These are phyloP conservation scores for Ailanthus altissimus DNA, from an alignment of 345 rosid genomes.

Conservation along the genomic window DNA sequence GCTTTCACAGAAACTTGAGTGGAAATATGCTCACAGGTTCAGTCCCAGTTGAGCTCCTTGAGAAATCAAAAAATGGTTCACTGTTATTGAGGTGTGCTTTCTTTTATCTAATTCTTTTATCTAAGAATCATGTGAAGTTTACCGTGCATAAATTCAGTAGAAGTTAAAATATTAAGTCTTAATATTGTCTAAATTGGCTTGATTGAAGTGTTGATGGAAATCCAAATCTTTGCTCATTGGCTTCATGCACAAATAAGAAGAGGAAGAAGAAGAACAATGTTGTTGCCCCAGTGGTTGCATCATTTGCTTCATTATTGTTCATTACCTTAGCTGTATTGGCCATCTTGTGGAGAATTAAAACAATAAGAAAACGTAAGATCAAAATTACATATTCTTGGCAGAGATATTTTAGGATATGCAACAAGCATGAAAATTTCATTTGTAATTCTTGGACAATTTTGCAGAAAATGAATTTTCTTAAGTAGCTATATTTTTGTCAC, in stretches of 20 bases:
- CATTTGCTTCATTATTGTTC: slow-evolving; percentile 11
- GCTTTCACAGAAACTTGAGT: slow-evolving; percentile 6
- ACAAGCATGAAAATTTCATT: not conserved
- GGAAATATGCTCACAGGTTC: slow-evolving; percentile 30
- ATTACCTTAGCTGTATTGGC: slow-evolving; percentile 5
- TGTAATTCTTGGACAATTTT: not conserved
- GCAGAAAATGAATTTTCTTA: not conserved
- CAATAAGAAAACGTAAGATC: slow-evolving; percentile 17
- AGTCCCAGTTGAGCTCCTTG: slow-evolving; percentile 23
- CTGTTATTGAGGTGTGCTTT: slow-evolving; percentile 19
- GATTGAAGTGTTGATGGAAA: slow-evolving; percentile 28
- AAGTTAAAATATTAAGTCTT: not conserved
- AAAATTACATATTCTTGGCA: not conserved
- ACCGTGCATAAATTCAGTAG: not conserved
- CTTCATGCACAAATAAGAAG: slow-evolving; percentile 22
- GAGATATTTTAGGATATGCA: not conserved
- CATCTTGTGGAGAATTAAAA: slow-evolving; percentile 10
- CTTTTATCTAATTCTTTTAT: too few species aligned
- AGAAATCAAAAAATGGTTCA: slow-evolving; percentile 16
- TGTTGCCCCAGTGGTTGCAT: slow-evolving; percentile 23
- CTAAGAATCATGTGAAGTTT: too few species aligned
- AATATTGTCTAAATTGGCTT: not conserved
- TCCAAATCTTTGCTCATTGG: slow-evolving; percentile 24
- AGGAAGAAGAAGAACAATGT: slow-evolving; percentile 15
- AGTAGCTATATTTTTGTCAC: not conserved